Evolutionary conservation across 2,329 filamentous ascomycete species (phyloP), one percentile per base, ranked within the genome.

Genomic region (Microascus cirrosus): DNA sequence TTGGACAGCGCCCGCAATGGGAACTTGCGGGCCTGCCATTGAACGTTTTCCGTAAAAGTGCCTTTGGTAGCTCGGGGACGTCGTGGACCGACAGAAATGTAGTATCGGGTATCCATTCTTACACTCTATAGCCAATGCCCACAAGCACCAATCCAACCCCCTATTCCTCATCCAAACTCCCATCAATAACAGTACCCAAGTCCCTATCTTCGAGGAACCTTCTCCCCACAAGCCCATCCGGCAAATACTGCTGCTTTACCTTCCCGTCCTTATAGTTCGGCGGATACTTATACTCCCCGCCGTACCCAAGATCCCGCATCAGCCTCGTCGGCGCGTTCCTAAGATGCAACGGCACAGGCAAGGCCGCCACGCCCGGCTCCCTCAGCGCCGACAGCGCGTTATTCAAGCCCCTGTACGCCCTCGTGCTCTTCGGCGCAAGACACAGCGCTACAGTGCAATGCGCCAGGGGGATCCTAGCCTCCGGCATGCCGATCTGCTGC

Each of bases 221-320:
- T 54, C 87, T 78, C 0, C 86, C 90, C 39, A 76, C 69, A 8
- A 99, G 70, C 58, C 81, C 81, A 12, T 90, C 86, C 0, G 94
- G 94, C n/a, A 99, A 71, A 71, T 97, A 99, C 25, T 92, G 87
- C 73, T 99, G 94, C 62, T 77, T 80, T 0, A 97, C 93, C 63
- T 75, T 82, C 0, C 94, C 94, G 60, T 92, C 84, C 55, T 81
- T 73, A 66, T 93, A 99, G 64, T 95, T 89, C 0, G 94, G 94
- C 63, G 95, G 95, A 67, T 99, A 97, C 71, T 97, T 97, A 72
- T 99, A 99, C 68, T 91, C 89, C 55, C 84, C 86, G 0, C 92
- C 92, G 67, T 91, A 95, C 0, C 90, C 93, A 63, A 97, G 74
- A 63, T 96, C 93, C 65, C 92, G 89, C 93, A 99, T 95, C 62